Base-by-base conservation (phyloP, 1,284 basidiomycete genomes). In the Rhodotorula sp. region DNA sequence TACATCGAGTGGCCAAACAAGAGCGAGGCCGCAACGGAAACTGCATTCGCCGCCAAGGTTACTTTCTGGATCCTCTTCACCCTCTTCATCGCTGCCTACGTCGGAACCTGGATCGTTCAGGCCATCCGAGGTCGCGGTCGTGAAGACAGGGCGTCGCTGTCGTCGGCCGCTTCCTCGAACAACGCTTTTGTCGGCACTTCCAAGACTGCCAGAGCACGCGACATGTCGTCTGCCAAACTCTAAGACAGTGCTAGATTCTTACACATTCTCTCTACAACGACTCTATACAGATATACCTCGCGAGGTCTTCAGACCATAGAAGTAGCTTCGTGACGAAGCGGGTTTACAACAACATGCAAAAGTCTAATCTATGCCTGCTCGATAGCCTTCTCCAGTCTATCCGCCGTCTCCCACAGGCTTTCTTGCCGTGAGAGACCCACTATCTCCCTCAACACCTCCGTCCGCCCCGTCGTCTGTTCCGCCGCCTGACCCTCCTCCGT, bases 21-120 rank as follows among this genome's bases (percentile, higher is more conserved):
- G 24, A 15, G 24, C 6, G 28, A 28, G 84, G 84, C 69, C 24
- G 74, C 74, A 50, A 78, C 75, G 66, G 77, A 69, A 37, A 31
- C 44, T 4, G 81, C 85, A 47, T 84, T 86, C 72, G 89, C 87
- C 7, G 68, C 68, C n/a, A 52, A 63, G 34, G 54, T 59, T 26
- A 58, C 70, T 8, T 70, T 67, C 34, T 74, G 67, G 67, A 37
- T 68, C 11, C 47, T 74, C 15, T 28, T 70, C 16, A 70, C n/a
- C 0, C 20, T 72, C 24, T 53, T 47, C 15, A 58, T 62, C n/a
- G 65, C 56, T 7, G 11, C 31, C 1, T 74, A 74, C 40, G 47
- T 66, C 24, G 50, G 2, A 18, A 68, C 65, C 4, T 72, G 70
- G 72, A 46, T 34, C 8, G 40, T 13, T 2, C 40, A 44, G 40